Evolutionary conservation across 2,329 filamentous ascomycete species (phyloP).

Genomic region (Aspergillus pseudoterreus): DNA sequence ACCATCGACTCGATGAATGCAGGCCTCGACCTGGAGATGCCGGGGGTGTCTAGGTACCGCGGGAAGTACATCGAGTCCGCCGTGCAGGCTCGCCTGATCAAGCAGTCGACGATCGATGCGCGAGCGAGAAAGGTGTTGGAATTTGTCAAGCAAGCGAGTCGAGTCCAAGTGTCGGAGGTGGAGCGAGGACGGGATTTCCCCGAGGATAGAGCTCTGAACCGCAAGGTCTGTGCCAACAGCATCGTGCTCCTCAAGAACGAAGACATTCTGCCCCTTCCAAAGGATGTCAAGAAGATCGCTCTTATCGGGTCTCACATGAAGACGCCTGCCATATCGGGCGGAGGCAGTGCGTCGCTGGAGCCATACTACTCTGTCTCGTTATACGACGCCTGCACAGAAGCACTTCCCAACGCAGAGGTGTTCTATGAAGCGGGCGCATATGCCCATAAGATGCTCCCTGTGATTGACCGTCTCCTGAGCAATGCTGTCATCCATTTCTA

Average conservation of each 20-base stretch:
- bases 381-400: slow-evolving; percentile 27
- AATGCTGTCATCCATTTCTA: slow-evolving; percentile 24
- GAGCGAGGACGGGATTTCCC: slow-evolving; percentile 11
- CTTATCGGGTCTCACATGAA: slow-evolving; percentile 34
- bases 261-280: slow-evolving; percentile 18
- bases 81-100: slow-evolving; percentile 26
- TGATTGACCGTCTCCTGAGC: slow-evolving; percentile 23
- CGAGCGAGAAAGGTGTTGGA: slow-evolving; percentile 30
- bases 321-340: slow-evolving; percentile 30
- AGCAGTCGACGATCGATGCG: slow-evolving; percentile 22
- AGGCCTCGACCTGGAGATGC: slow-evolving; percentile 26
- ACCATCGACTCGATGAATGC: slow-evolving; percentile 19
- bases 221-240: slow-evolving; percentile 11
- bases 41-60: slow-evolving; percentile 15
- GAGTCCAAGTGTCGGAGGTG: slow-evolving; percentile 8
- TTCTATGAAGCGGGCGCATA: slow-evolving; percentile 21
- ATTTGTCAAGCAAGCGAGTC: slow-evolving; percentile 24
- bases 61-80: slow-evolving; percentile 35
- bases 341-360: slow-evolving; percentile 32
- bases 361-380: slow-evolving; percentile 31
- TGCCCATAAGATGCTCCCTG: slow-evolving; percentile 31
- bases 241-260: slow-evolving; percentile 21
- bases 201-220: slow-evolving; percentile 17
- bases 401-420: slow-evolving; percentile 8
- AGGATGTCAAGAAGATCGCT: slow-evolving; percentile 10